phyloP scores from a whole-genome alignment of 2,329 filamentous ascomycete species.

The Aspergillus sclerotialis region DNA sequence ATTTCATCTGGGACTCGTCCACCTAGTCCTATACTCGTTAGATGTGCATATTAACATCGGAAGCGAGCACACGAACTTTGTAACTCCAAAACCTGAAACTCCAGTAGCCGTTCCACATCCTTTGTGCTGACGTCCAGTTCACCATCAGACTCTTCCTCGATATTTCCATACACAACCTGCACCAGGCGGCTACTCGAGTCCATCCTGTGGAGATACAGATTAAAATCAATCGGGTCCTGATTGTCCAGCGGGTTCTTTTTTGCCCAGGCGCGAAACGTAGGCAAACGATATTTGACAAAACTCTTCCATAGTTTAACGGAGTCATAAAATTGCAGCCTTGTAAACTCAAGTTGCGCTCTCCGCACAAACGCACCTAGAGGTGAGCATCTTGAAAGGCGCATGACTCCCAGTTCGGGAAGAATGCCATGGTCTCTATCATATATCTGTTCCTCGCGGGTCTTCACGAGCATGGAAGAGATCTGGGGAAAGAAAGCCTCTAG shows the following conservation, averaged over 20 bases:
- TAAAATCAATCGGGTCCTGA: constrained; percentile 53
- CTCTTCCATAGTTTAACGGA: constrained; percentile 70
- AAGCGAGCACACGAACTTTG: constrained; percentile 54
- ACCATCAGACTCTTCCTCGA: constrained; percentile 36
- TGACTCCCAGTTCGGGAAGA: constrained; percentile 42
- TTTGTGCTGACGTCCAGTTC: constrained; percentile 58
- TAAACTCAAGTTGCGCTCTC: constrained; percentile 70
- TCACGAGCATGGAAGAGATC: constrained; percentile 52
- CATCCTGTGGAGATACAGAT: constrained; percentile 54
- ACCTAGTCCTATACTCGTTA: constrained; percentile 57
- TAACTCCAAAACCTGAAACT: constrained; percentile 82
- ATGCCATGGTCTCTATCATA: constrained; percentile 49
- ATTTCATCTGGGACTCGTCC: constrained; percentile 70
- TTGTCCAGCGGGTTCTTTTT: constrained; percentile 43
- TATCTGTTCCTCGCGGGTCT: constrained; percentile 55
- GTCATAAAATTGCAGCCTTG: constrained; percentile 72
- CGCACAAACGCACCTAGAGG: constrained; percentile 77
- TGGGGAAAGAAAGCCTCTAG: constrained; percentile 69
- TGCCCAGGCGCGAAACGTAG: constrained; percentile 58
- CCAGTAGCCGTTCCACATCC: constrained; percentile 72
- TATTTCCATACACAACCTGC: constrained; percentile 44
- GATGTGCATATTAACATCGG: constrained; percentile 3
- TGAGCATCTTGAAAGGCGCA: constrained; percentile 64
- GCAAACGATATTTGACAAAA: constrained; percentile 73
- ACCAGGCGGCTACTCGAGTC: constrained; percentile 43